These are phyloP conservation scores for Suhomyces sp. DNA, from an alignment of 805 yeast genomes.

Conservation along the genomic window DNA sequence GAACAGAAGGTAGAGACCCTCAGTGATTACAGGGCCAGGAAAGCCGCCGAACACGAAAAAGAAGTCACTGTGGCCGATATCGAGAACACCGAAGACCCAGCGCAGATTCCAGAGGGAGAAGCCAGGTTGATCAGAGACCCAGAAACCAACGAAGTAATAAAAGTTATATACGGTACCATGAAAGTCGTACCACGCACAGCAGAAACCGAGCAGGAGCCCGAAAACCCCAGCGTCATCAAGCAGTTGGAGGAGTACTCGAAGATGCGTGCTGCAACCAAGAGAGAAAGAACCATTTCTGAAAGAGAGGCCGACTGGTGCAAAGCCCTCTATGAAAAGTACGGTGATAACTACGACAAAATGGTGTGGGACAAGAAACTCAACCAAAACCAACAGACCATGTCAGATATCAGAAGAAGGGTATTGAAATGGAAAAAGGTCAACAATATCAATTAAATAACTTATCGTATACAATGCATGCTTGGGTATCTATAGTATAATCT, in stretches of 20 bases:
- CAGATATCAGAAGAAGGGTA: constrained; percentile 74
- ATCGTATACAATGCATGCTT: neutral
- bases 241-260: constrained; percentile 56
- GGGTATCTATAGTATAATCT: neutral
- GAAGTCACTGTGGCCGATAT: constrained; percentile 38
- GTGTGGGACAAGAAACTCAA: constrained; percentile 87
- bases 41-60: constrained; percentile 19
- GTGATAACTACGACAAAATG: constrained; percentile 87
- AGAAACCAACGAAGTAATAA: constrained; percentile 58
- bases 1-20: constrained; percentile 52
- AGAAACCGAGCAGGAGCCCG: constrained; percentile 15
- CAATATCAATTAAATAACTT: constrained; percentile 17
- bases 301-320: constrained; percentile 75
- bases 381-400: constrained; percentile 77
- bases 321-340: constrained; percentile 67
- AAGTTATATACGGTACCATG: constrained; percentile 70
- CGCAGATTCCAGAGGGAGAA: constrained; percentile 70
- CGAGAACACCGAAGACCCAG: constrained; percentile 48
- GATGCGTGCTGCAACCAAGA: constrained; percentile 46
- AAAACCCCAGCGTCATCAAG: constrained; percentile 56
- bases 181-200: constrained; percentile 18
- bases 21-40: constrained; percentile 33
- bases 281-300: constrained; percentile 57
- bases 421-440: constrained; percentile 61
- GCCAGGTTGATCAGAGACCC: constrained; percentile 73